Conservation (phyloP, 768 basidiomycete genomes). For the Termitomyces sp. region DNA sequence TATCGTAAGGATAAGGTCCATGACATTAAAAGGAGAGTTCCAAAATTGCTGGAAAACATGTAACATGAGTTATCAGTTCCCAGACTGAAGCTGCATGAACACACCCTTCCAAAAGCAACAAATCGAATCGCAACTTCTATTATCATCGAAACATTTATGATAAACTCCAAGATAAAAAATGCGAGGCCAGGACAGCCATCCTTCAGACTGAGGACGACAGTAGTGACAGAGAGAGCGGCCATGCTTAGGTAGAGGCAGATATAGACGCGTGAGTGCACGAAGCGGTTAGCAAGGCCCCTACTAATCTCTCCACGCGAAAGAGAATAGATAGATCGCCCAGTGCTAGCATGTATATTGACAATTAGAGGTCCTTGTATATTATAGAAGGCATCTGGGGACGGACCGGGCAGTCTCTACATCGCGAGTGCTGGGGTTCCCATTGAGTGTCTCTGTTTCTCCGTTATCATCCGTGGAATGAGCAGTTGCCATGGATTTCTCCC, state of each 20-base stretch:
- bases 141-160: conserved; percentile 91
- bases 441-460: conserved; percentile 31
- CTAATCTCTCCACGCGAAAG: conserved; percentile 81
- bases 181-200: conserved; percentile 84
- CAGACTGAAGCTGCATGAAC: conserved; percentile 22
- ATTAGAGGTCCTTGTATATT: conserved; percentile 1
- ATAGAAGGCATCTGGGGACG: neutral
- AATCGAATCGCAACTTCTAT: conserved; percentile 89
- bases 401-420: conserved; percentile 18
- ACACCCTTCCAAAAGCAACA: conserved; percentile 87
- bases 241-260: conserved; percentile 86
- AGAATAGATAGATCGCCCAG: conserved; percentile 79
- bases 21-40: conserved; percentile 87
- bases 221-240: conserved; percentile 83
- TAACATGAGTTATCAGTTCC: neutral
- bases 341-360: conserved; percentile 34
- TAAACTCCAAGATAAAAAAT: conserved; percentile 86
- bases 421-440: conserved; percentile 20
- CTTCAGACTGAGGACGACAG: conserved; percentile 75
- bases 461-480: conserved; percentile 12
- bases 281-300: conserved; percentile 82
- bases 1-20: conserved; percentile 82
- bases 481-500: conserved; percentile 10
- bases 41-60: conserved; percentile 78
- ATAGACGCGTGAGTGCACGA: conserved; percentile 84